Evolutionary conservation across 1,284 basidiomycete species (phyloP).

Genomic region (Exsudoporus floridanus): DNA sequence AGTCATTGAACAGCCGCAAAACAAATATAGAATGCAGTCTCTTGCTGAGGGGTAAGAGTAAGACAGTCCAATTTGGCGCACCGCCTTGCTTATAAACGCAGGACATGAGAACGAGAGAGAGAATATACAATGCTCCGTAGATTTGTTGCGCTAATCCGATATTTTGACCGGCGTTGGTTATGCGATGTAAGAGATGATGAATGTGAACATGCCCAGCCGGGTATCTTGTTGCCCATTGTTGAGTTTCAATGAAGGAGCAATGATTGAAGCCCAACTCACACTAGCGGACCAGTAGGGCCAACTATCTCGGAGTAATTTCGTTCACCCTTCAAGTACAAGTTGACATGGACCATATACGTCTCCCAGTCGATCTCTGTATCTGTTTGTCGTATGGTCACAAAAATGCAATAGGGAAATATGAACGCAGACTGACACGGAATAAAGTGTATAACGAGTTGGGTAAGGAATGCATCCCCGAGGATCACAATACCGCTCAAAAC

Average conservation of each 20-base stretch:
- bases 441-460: conserved; percentile 74
- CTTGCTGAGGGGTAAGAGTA: conserved; percentile 85
- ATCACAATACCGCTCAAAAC: conserved; percentile 60
- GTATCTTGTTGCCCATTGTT: conserved; percentile 59
- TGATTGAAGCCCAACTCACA: conserved; percentile 53
- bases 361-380: conserved; percentile 99
- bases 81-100: conserved; percentile 67
- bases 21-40: conserved; percentile 92
- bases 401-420: conserved; percentile 5
- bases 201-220: conserved; percentile 92
- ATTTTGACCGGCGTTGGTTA: conserved; percentile 65
- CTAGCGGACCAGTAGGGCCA: conserved; percentile 92
- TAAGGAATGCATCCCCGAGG: conserved; percentile 72
- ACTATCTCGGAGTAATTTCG: conserved; percentile 82
- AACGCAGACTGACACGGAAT: conserved; percentile 67
- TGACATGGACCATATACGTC: conserved; percentile 88
- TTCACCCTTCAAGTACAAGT: conserved; percentile 80
- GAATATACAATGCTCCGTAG: conserved; percentile 73
- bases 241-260: neutral
- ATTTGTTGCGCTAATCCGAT: conserved; percentile 75
- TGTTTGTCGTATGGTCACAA: conserved; percentile 38
- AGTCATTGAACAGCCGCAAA: conserved; percentile 94
- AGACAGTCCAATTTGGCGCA: conserved; percentile 77
- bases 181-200: conserved; percentile 68
- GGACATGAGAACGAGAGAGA: conserved; percentile 63